Evolutionary conservation across 2,329 filamentous ascomycete species (phyloP).

Genomic region (Fusarium annulatum): DNA sequence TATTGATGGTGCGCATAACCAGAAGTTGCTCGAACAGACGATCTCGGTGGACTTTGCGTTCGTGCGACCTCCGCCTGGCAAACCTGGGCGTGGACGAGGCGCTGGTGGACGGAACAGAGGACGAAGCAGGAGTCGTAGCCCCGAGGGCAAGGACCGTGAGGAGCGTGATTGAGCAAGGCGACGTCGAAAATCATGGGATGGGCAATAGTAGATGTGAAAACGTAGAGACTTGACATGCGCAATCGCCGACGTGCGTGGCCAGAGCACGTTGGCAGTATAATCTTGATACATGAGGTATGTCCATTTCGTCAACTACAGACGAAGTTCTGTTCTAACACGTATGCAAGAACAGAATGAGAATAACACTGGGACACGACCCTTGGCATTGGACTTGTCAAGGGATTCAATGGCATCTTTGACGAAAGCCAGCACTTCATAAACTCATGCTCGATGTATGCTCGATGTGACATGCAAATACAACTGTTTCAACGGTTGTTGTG

Average conservation of each 20-base stretch:
- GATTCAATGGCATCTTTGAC: not conserved
- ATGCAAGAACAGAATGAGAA: slow-evolving; percentile 20
- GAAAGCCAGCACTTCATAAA: not conserved
- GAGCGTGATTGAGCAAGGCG: slow-evolving; percentile 44
- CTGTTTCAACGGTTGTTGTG: not conserved
- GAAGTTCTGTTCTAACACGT: not conserved
- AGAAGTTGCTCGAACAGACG: slow-evolving; percentile 84
- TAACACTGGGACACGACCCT: not conserved
- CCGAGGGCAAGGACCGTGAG: slow-evolving; percentile 54
- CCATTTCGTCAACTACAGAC: not conserved
- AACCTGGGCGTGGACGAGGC: slow-evolving; percentile 53
- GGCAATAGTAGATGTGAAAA: not conserved
- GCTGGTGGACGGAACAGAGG: slow-evolving; percentile 56
- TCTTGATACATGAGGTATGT: slow-evolving; percentile 44
- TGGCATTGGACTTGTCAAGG: not conserved
- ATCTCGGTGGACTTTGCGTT: slow-evolving; percentile 87
- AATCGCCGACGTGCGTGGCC: slow-evolving; percentile 42
- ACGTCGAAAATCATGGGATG: not conserved
- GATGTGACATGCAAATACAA: slow-evolving; percentile 4
- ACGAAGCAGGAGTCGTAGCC: slow-evolving; percentile 63
- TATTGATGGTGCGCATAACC: slow-evolving; percentile 80
- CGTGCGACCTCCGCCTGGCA: slow-evolving; percentile 77
- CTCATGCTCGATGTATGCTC: not conserved
- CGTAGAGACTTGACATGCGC: not conserved
- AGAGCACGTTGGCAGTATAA: slow-evolving; percentile 46